A percentile compares a stretch with the other conserved stretches of the same genome.
phyloP scores from a whole-genome alignment of 2,329 filamentous ascomycete species.

The Aspergillus texensis region DNA sequence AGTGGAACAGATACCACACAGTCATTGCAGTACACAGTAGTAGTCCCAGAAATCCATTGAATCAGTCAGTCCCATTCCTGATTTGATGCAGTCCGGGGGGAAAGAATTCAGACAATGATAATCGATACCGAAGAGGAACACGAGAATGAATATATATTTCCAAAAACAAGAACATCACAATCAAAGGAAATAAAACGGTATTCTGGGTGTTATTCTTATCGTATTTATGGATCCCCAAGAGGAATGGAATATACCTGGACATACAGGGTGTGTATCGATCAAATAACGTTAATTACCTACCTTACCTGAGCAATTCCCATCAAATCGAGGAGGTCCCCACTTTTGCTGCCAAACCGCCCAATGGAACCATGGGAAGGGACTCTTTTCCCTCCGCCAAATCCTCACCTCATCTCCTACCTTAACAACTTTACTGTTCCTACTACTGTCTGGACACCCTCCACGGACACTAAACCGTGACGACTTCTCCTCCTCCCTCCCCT shows the following conservation, averaged over 20 bases:
- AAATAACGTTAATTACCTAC: background rate
- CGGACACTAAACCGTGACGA: slow-evolving; percentile 1
- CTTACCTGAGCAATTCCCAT: background rate
- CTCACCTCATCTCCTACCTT: background rate
- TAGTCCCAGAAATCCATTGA: background rate
- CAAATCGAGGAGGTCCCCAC: background rate
- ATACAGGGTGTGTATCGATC: background rate
- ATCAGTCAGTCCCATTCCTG: background rate
- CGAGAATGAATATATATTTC: background rate
- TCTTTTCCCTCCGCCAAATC: slow-evolving; percentile 1
- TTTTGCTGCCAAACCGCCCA: slow-evolving; percentile 6
- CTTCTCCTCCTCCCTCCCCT: background rate
- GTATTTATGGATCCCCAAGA: background rate
- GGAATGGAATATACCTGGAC: background rate
- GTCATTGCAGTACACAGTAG: background rate
- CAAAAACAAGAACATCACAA: background rate
- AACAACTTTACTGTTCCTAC: slow-evolving; percentile 1
- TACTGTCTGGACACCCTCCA: background rate
- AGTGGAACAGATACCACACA: background rate
- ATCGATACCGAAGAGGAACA: background rate
- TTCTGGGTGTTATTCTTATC: background rate
- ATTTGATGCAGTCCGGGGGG: background rate
- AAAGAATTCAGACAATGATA: background rate
- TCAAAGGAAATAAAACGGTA: too few relatives aligned
- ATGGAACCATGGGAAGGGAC: slow-evolving; percentile 8